Evolutionary conservation across 2,329 filamentous ascomycete species (phyloP).

Genomic region (Colletotrichum cereale): DNA sequence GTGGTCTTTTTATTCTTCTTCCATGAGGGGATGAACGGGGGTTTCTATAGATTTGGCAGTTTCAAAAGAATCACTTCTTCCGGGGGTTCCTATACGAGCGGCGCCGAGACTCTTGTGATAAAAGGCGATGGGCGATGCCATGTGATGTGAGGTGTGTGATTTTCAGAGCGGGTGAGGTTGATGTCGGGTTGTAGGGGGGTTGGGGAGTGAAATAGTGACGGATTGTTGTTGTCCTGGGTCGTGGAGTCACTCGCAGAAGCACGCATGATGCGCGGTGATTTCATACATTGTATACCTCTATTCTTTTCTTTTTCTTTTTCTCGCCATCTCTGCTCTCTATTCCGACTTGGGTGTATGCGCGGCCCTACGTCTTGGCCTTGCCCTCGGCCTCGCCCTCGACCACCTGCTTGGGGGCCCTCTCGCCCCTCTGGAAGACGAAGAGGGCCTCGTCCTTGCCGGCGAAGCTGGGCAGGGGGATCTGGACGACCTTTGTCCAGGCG

Average conservation of each 20-base stretch:
- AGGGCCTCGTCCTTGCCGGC: conserved; percentile 82
- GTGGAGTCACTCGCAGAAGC: background rate
- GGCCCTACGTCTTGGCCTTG: background rate
- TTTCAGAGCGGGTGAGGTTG: background rate
- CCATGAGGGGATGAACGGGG: background rate
- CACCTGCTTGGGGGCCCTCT: conserved; percentile 47
- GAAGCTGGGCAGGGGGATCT: conserved; percentile 79
- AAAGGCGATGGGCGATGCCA: background rate
- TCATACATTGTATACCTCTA: background rate
- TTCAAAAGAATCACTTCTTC: conserved; percentile 13
- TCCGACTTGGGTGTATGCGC: background rate
- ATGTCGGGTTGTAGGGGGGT: no score
- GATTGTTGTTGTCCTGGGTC: no score
- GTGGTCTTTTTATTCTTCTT: background rate
- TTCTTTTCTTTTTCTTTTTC: background rate
- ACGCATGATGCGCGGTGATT: background rate
- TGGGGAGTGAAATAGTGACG: no score
- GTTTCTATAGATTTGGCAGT: conserved; percentile 15
- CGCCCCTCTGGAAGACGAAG: conserved; percentile 72
- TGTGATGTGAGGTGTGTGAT: background rate
- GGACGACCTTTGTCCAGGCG: conserved; percentile 70
- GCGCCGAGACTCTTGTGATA: background rate
- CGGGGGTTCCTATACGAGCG: background rate
- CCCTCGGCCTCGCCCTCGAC: background rate
- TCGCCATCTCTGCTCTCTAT: background rate